Evolutionary conservation across 2,329 filamentous ascomycete species (phyloP).

Genomic region (Colletotrichum spaethianum): DNA sequence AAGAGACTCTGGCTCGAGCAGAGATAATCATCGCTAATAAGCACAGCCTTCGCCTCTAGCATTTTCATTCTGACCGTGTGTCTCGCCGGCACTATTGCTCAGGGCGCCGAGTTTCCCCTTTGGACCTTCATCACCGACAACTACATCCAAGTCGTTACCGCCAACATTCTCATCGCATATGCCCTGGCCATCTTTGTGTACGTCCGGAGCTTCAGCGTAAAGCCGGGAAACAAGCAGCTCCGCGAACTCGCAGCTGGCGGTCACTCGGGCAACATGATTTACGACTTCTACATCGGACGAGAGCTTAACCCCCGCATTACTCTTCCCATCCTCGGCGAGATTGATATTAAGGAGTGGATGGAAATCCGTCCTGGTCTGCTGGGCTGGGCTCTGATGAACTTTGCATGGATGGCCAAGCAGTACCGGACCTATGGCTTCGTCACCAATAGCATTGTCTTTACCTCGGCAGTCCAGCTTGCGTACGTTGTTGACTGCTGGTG

Average conservation of each 20-base stretch:
- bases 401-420: constrained; percentile 88
- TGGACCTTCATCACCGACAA: constrained; percentile 97
- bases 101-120: constrained; percentile 86
- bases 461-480: constrained; percentile 82
- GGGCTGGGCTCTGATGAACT: constrained; percentile 89
- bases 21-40: not conserved
- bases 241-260: constrained; percentile 88
- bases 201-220: constrained; percentile 84
- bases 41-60: constrained; percentile 80
- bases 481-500: constrained; percentile 89
- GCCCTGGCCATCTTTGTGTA: constrained; percentile 84
- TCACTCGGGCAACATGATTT: constrained; percentile 85
- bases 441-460: constrained; percentile 87
- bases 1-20: constrained; percentile 42
- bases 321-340: constrained; percentile 83
- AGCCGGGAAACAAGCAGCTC: constrained; percentile 77
- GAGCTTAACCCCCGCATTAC: constrained; percentile 92
- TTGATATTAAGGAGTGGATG: constrained; percentile 92
- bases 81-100: constrained; percentile 79
- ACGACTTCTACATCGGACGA: constrained; percentile 95
- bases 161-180: constrained; percentile 84
- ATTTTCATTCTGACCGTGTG: constrained; percentile 79
- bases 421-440: constrained; percentile 87
- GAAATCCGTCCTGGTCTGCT: constrained; percentile 94
- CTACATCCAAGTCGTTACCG: constrained; percentile 87